A percentile compares a stretch with the other conserved stretches of the same genome.
Evolutionary conservation across 352 stramenopile species (phyloP).

Genomic region (Pythium plurisporium): DNA sequence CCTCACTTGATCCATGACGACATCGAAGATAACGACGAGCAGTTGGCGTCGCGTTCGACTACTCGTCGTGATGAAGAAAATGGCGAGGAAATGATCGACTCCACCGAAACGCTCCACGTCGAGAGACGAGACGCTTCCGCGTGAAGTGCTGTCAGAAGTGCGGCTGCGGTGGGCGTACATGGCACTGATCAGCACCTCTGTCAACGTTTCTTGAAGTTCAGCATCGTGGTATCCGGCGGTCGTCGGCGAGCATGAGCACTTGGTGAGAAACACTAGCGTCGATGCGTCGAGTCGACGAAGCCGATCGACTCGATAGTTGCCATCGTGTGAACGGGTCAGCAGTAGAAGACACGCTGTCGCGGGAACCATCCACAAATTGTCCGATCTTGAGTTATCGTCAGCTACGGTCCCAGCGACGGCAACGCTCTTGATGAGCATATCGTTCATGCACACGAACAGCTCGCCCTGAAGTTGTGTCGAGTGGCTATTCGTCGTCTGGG

Average conservation of each 20-base stretch:
- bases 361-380: not conserved
- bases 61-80: slow-evolving; percentile 30
- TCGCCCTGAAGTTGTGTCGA: too few relatives aligned
- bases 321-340: not conserved
- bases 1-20: slow-evolving; percentile 6
- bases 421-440: slow-evolving; percentile 46
- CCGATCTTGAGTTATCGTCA: too few relatives aligned
- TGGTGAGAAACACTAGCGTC: not conserved
- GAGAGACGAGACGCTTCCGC: slow-evolving; percentile 9
- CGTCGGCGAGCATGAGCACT: not conserved
- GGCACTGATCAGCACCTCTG: slow-evolving; percentile 1
- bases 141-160: not conserved
- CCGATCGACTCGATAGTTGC: slow-evolving; percentile 2
- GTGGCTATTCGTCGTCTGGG: too few relatives aligned
- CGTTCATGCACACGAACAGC: slow-evolving; percentile 37
- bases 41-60: slow-evolving; percentile 15
- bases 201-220: not conserved
- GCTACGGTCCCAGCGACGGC: too few relatives aligned
- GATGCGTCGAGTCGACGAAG: not conserved
- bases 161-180: not conserved
- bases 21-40: slow-evolving; percentile 24
- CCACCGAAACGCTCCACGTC: slow-evolving; percentile 30
- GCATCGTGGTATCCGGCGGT: not conserved
- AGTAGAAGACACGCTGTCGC: not conserved
- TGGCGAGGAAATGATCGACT: slow-evolving; percentile 30